Evolutionary conservation across 495 filamentous ascomycete genomes (phyloP), one percentile per base, ranked within the genome.

Genomic region (Penicillium coprophilum): DNA sequence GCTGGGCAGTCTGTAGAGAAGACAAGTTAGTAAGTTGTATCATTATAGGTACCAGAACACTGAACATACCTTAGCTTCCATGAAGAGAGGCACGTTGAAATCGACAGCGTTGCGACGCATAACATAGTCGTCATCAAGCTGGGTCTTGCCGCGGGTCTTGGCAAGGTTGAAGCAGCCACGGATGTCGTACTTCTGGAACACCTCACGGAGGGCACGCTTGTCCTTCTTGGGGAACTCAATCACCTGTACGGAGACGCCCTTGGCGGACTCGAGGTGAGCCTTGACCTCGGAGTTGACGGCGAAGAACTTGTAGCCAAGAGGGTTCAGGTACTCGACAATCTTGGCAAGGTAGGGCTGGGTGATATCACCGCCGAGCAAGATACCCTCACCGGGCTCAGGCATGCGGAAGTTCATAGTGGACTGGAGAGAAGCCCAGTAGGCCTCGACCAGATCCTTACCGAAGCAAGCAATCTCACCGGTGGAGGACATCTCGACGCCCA

Each of bases 401-500:
- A 96, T 79, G 55, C 91, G 88, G 87, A 98, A 98, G 84, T 97
- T 98, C 94, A 97, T 98, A 59, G 91, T 94, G 21, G 91, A 92
- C 77, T 98, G 94, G 54, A 96, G 78, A 12, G 92, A 92, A 6
- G 91, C 80, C 94, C 94, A 97, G 82, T 98, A 98, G 30, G 94
- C 95, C 73, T 98, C 94, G 48, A 96, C 81, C 13, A 98, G 82
- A 64, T 97, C 80, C 77, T 91, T 96, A 58, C 94, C 94, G 77
- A 98, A 98, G 76, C 94, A 97, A 44, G 94, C 94, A 77, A 98
- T 93, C 77, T 98, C 94, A 69, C 94, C 94, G 21, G 94, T 98
- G 65, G 86, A 91, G 27, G 91, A 79, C 94, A 98, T 98, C 76
- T 98, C 94, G 41, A 98, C 94, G 45, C 94, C 93, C 39, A 98